Evolutionary conservation across 2,329 filamentous ascomycete species (phyloP).

Genomic region (Mycogone perniciosa): DNA sequence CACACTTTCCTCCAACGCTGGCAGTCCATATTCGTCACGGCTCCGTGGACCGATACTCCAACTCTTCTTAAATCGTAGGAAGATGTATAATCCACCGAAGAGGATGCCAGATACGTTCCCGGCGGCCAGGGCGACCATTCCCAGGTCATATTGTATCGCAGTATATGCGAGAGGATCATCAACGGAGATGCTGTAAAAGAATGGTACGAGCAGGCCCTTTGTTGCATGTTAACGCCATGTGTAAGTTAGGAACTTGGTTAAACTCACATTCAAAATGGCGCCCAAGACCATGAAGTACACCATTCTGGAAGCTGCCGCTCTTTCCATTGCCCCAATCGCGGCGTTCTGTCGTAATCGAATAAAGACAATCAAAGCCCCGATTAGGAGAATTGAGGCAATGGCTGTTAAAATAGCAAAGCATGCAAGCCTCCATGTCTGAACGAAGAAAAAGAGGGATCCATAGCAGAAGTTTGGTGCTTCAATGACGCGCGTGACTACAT

Average conservation of each 20-base stretch:
- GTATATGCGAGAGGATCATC: conserved; percentile 32
- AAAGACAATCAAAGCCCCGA: conserved; percentile 49
- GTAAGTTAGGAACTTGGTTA: not conserved
- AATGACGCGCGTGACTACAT: conserved; percentile 51
- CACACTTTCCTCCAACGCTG: conserved; percentile 19
- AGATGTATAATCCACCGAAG: conserved; percentile 59
- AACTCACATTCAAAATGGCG: conserved; percentile 50
- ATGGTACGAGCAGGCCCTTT: conserved; percentile 55
- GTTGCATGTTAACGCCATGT: not conserved
- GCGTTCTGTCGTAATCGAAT: conserved; percentile 48
- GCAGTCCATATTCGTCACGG: conserved; percentile 38
- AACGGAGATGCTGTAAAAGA: conserved; percentile 54
- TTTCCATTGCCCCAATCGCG: conserved; percentile 51
- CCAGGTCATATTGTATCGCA: conserved; percentile 34
- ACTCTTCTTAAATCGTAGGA: conserved; percentile 57
- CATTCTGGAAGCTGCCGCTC: conserved; percentile 61
- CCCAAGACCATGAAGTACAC: conserved; percentile 59
- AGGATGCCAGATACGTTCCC: conserved; percentile 60
- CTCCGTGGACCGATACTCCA: conserved; percentile 45
- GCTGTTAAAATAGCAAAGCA: conserved; percentile 48
- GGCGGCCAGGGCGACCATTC: conserved; percentile 59
- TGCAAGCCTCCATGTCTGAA: conserved; percentile 53
- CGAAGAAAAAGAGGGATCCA: conserved; percentile 61
- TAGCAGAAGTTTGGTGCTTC: conserved; percentile 56
- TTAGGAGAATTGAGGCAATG: conserved; percentile 44